A percentile compares a stretch with the other conserved stretches of the same genome.
phyloP scores from a whole-genome alignment of 2,329 filamentous ascomycete species.

The Pestalotiopsis sp. region DNA sequence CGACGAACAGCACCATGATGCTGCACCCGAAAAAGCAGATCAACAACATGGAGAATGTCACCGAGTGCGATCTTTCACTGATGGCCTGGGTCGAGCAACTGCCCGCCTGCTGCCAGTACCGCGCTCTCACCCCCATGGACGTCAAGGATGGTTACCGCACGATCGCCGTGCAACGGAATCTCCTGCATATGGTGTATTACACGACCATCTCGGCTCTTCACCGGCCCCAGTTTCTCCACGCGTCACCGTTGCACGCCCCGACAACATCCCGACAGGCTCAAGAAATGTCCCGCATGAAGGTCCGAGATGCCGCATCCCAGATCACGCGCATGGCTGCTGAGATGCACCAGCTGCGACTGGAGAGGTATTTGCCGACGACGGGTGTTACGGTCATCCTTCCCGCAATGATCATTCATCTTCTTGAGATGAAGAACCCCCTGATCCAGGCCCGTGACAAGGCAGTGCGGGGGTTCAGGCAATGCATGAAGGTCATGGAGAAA shows the following conservation, averaged over 20 bases:
- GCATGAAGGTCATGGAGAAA: conserved; percentile 88
- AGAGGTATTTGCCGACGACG: conserved; percentile 81
- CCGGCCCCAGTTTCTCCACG: conserved; percentile 85
- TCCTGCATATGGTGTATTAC: conserved; percentile 92
- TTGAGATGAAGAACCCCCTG: conserved; percentile 86
- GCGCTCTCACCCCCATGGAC: conserved; percentile 54
- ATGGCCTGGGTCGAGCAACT: conserved; percentile 76
- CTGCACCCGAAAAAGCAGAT: conserved; percentile 85
- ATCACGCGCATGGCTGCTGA: conserved; percentile 84
- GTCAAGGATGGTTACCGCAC: conserved; percentile 62
- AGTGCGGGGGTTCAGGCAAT: conserved; percentile 81
- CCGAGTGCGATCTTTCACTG: conserved; percentile 77
- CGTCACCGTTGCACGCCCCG: conserved; percentile 57
- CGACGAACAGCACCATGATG: conserved; percentile 82
- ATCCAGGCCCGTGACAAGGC: conserved; percentile 72
- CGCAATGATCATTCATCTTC: conserved; percentile 89
- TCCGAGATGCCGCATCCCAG: conserved; percentile 80
- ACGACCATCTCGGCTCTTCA: conserved; percentile 90
- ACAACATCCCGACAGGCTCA: conserved; percentile 69
- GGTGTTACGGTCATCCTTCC: conserved; percentile 90
- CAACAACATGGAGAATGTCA: conserved; percentile 79
- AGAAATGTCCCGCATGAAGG: conserved; percentile 79
- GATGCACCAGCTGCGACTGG: conserved; percentile 71
- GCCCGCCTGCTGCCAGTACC: conserved; percentile 71
- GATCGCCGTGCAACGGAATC: conserved; percentile 72